Conservation (phyloP, 768 basidiomycete genomes). For the Cantharellus cinnabarinus region DNA sequence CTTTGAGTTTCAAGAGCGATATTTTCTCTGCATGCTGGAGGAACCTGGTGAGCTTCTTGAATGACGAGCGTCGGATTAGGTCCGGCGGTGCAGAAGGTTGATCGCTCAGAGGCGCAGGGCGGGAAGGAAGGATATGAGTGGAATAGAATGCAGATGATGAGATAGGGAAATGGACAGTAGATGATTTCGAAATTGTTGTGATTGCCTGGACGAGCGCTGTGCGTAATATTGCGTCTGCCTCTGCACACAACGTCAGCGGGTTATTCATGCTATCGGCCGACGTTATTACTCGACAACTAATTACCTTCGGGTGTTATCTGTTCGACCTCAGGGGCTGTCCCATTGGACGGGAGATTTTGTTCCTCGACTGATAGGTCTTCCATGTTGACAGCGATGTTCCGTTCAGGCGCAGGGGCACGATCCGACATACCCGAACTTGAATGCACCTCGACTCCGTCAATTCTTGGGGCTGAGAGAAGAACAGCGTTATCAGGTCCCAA, state of each 20-base stretch:
- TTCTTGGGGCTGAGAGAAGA: constrained; percentile 3
- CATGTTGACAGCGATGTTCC: too few relatives aligned
- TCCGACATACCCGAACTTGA: constrained; percentile 1
- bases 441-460: too few relatives aligned
- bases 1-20: constrained; percentile 49
- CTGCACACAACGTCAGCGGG: constrained; percentile 12
- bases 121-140: constrained; percentile 51
- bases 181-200: constrained; percentile 11
- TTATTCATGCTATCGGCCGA: too few relatives aligned
- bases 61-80: constrained; percentile 48
- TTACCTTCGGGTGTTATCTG: too few relatives aligned
- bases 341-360: too few relatives aligned
- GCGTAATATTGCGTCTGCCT: constrained; percentile 38
- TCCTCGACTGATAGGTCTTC: too few relatives aligned
- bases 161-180: constrained; percentile 26
- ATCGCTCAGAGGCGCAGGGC: constrained; percentile 13
- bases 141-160: constrained; percentile 59
- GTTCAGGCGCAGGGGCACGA: constrained; percentile 3
- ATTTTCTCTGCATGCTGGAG: constrained; percentile 61
- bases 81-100: not conserved
- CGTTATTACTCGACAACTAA: too few relatives aligned
- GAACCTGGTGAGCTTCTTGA: constrained; percentile 68
- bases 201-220: constrained; percentile 48
- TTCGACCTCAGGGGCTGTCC: too few relatives aligned
- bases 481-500: constrained; percentile 43